A percentile compares a stretch with the other conserved stretches of the same genome.
These are phyloP conservation scores for Fusarium sp. DNA, from an alignment of 2,329 filamentous ascomycete species.

Conservation along the genomic window DNA sequence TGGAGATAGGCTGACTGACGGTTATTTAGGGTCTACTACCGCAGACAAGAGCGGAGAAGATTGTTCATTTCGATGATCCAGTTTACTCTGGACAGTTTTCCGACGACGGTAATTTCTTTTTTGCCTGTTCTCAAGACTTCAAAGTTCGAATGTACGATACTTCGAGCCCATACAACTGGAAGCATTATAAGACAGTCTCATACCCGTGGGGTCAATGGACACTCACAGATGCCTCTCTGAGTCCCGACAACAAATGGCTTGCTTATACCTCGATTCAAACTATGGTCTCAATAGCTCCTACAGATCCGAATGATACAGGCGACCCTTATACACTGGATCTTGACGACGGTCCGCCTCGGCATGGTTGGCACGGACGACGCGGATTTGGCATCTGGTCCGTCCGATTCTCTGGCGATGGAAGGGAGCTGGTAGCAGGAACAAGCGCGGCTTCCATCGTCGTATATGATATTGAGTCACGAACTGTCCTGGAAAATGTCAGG, in stretches of 20 bases:
- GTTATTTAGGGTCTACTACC: conserved; percentile 77
- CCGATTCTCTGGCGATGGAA: conserved; percentile 90
- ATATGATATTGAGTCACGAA: conserved; percentile 88
- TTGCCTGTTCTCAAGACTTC: conserved; percentile 91
- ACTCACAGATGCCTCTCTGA: conserved; percentile 91
- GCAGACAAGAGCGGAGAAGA: conserved; percentile 80
- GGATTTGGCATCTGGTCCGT: conserved; percentile 85
- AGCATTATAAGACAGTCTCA: conserved; percentile 89
- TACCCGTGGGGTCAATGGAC: conserved; percentile 95
- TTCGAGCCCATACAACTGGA: conserved; percentile 94
- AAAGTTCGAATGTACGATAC: conserved; percentile 98
- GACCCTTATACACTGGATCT: conserved; percentile 87
- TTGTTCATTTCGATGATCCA: conserved; percentile 86
- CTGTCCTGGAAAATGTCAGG: conserved; percentile 77
- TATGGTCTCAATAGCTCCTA: conserved; percentile 86
- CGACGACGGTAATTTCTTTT: conserved; percentile 97
- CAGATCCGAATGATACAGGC: conserved; percentile 83
- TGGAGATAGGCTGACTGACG: conserved; percentile 16
- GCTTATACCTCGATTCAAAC: conserved; percentile 92
- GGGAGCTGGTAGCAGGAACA: conserved; percentile 91
- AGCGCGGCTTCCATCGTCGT: conserved; percentile 83
- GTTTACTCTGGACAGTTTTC: conserved; percentile 98
- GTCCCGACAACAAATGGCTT: conserved; percentile 90
- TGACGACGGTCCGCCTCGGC: conserved; percentile 42
- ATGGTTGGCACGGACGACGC: conserved; percentile 47